Percentiles rank a stretch among this genome's conserved stretches.
Conservation (phyloP, 345 rosid species). For the Eutrema yunnanense region DNA sequence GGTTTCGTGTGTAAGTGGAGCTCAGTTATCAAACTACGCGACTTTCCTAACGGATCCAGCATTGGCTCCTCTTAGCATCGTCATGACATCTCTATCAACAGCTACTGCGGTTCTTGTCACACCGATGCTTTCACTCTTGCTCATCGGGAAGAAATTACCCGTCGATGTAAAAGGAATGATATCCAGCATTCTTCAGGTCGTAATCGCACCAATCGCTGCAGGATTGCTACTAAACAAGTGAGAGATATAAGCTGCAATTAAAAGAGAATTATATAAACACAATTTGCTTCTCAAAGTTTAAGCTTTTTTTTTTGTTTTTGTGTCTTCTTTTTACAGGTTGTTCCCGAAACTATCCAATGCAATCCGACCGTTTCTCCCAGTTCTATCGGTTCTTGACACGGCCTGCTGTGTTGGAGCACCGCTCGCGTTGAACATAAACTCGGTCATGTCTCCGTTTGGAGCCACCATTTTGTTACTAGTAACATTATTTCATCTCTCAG, state of each 20-base stretch:
- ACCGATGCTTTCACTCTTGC: constrained; percentile 73
- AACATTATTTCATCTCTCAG: constrained; percentile 60
- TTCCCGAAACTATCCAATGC: constrained; percentile 60
- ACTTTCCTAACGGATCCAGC: constrained; percentile 80
- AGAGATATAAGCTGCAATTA: background rate
- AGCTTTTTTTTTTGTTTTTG: background rate
- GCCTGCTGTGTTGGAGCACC: constrained; percentile 94
- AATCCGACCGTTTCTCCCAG: constrained; percentile 65
- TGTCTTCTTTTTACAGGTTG: constrained; percentile 42
- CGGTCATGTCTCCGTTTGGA: constrained; percentile 77
- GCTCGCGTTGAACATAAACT: constrained; percentile 68
- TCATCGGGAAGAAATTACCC: constrained; percentile 81
- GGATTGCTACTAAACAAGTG: constrained; percentile 87
- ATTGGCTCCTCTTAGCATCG: constrained; percentile 86
- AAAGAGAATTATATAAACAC: background rate
- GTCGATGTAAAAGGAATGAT: constrained; percentile 95
- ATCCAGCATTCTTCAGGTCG: constrained; percentile 85
- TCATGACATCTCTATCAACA: constrained; percentile 89
- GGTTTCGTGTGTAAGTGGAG: constrained; percentile 95
- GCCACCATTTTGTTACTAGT: constrained; percentile 43
- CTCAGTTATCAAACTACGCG: constrained; percentile 92
- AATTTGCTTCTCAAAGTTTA: background rate
- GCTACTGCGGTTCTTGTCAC: constrained; percentile 82
- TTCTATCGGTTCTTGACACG: constrained; percentile 72
- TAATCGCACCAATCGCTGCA: constrained; percentile 68